A percentile compares a stretch with the other conserved stretches of the same genome.
These are phyloP conservation scores for Lasiodiplodia theobromae DNA, from an alignment of 2,329 filamentous ascomycete species.

Conservation along the genomic window DNA sequence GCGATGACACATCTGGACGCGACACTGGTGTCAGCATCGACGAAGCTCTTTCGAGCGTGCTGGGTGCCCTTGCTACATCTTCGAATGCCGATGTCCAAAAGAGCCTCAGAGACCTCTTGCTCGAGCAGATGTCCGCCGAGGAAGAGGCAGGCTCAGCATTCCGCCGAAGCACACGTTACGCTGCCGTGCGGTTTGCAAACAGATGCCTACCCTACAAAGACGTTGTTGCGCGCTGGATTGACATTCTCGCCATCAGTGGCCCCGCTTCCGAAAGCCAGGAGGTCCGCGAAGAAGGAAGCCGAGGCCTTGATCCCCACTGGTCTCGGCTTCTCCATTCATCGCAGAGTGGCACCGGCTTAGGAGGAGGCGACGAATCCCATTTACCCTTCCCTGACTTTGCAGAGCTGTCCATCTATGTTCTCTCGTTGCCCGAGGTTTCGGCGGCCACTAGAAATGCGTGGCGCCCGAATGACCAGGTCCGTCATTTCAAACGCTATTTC, in stretches of 20 bases:
- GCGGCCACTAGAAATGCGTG: slow-evolving; percentile 40
- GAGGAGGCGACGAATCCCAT: slow-evolving; percentile 6
- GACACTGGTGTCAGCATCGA: slow-evolving; percentile 86
- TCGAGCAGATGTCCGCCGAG: slow-evolving; percentile 43
- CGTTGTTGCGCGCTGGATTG: slow-evolving; percentile 82
- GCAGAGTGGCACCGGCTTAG: not conserved
- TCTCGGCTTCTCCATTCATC: slow-evolving; percentile 65
- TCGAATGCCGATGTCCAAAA: slow-evolving; percentile 57
- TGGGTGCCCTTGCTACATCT: slow-evolving; percentile 55
- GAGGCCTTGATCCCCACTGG: slow-evolving; percentile 83
- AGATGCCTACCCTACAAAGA: slow-evolving; percentile 83
- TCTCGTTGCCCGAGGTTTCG: slow-evolving; percentile 45
- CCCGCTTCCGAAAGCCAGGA: slow-evolving; percentile 75
- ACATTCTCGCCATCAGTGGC: slow-evolving; percentile 79
- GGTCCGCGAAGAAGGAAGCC: slow-evolving; percentile 86
- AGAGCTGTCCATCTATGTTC: slow-evolving; percentile 54
- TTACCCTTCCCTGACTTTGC: slow-evolving; percentile 53
- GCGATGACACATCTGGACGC: slow-evolving; percentile 76
- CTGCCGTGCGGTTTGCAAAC: slow-evolving; percentile 88
- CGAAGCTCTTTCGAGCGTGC: slow-evolving; percentile 80
- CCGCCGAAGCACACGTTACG: slow-evolving; percentile 72
- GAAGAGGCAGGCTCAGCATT: slow-evolving; percentile 26
- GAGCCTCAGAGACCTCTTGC: slow-evolving; percentile 44
- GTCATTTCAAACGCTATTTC: slow-evolving; percentile 43
- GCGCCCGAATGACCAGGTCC: slow-evolving; percentile 38